phyloP scores from a whole-genome alignment of 352 stramenopile genomes.

The Globisporangium takayamanum region DNA sequence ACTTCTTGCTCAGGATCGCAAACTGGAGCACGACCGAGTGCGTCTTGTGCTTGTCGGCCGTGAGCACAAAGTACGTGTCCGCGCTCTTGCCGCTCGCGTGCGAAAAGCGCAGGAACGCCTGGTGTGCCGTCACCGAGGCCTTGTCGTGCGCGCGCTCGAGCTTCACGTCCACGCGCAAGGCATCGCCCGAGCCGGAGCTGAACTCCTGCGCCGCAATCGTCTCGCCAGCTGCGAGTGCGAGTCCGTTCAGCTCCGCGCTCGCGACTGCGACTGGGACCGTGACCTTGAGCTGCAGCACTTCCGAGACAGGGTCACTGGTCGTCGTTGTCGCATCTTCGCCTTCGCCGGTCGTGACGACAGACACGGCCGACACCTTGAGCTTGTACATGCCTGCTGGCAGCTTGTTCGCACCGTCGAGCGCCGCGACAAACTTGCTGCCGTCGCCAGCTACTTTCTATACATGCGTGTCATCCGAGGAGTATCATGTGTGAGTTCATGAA shows the following conservation, averaged over 20 bases:
- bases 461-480: not conserved
- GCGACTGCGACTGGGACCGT: conserved; percentile 55
- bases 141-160: conserved; percentile 56
- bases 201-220: conserved; percentile 47
- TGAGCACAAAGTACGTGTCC: conserved; percentile 74
- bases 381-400: conserved; percentile 71
- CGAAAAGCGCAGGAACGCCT: conserved; percentile 75
- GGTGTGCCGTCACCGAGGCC: conserved; percentile 51
- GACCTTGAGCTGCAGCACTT: conserved; percentile 74
- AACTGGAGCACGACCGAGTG: conserved; percentile 51
- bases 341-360: conserved; percentile 19
- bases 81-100: conserved; percentile 37
- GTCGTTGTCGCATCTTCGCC: conserved; percentile 20
- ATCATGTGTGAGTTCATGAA: not conserved
- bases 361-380: conserved; percentile 55
- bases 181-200: conserved; percentile 51
- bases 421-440: conserved; percentile 49
- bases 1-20: conserved; percentile 67
- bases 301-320: conserved; percentile 18
- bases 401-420: conserved; percentile 33
- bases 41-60: conserved; percentile 26
- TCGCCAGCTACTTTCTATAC: conserved; percentile 54
- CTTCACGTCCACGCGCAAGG: conserved; percentile 47
- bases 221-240: conserved; percentile 38
- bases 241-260: conserved; percentile 48